A percentile compares a stretch with the other conserved stretches of the same genome.
These are phyloP conservation scores for Colletotrichum karsti DNA, from an alignment of 2,329 filamentous ascomycete species.

Conservation along the genomic window DNA sequence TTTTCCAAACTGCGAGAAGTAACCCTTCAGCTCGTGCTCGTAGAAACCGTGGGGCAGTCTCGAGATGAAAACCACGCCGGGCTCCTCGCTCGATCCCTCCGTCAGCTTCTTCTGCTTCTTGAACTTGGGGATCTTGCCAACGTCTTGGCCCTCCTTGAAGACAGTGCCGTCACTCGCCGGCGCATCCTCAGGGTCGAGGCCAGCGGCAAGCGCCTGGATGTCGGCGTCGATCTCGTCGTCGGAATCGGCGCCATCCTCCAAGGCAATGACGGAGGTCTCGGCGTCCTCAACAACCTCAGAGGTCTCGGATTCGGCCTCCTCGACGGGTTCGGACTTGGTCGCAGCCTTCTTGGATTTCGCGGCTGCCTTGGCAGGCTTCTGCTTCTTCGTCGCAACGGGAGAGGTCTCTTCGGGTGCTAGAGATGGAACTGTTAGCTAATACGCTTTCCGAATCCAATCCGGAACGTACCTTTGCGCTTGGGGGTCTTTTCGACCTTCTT, in stretches of 20 bases:
- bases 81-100: constrained; percentile 54
- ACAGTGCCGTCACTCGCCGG: constrained; percentile 41
- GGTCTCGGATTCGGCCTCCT: constrained; percentile 34
- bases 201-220: constrained; percentile 51
- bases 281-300: constrained; percentile 32
- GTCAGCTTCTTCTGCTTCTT: constrained; percentile 48
- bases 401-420: constrained; percentile 55
- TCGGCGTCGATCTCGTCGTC: constrained; percentile 52
- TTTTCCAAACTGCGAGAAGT: constrained; percentile 92
- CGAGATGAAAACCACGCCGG: constrained; percentile 89
- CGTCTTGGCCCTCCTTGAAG: constrained; percentile 58
- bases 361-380: constrained; percentile 53
- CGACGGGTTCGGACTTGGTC: constrained; percentile 39
- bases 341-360: constrained; percentile 58
- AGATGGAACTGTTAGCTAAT: constrained; percentile 33
- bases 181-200: constrained; percentile 50
- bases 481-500: constrained; percentile 23
- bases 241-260: constrained; percentile 43
- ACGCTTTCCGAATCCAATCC: background rate
- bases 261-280: constrained; percentile 31
- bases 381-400: constrained; percentile 53
- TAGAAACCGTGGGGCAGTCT: constrained; percentile 95
- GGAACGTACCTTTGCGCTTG: constrained; percentile 46
- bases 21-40: constrained; percentile 92
- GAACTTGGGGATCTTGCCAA: constrained; percentile 59